phyloP scores from a whole-genome alignment of 768 basidiomycete species.

The Trametes gibbosa region DNA sequence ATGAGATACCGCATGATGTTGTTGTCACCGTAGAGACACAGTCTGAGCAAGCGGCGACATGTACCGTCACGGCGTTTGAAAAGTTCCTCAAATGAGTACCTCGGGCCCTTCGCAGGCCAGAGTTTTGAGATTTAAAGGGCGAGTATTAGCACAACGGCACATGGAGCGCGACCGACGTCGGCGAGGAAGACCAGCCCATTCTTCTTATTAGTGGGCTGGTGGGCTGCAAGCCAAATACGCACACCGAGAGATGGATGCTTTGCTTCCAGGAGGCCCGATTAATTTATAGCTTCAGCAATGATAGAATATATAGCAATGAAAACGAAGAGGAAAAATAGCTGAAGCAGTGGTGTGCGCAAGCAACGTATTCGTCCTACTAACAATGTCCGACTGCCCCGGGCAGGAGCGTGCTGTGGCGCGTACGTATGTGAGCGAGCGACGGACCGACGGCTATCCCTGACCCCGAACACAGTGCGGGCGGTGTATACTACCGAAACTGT shows the following conservation, averaged over 20 bases:
- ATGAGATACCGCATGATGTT: too few species aligned
- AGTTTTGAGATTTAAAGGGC: too few species aligned
- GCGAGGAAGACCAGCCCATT: too few species aligned
- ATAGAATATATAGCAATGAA: slow-evolving; percentile 19
- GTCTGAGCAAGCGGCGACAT: too few species aligned
- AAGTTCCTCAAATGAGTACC: too few species aligned
- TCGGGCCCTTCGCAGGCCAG: too few species aligned
- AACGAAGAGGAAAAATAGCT: slow-evolving; percentile 6
- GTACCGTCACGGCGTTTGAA: too few species aligned
- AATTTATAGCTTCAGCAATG: slow-evolving; percentile 21
- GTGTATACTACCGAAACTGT: slow-evolving; percentile 18
- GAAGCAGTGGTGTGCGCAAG: slow-evolving; percentile 10
- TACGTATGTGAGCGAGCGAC: background rate
- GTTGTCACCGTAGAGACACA: too few species aligned
- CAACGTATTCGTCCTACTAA: slow-evolving; percentile 16
- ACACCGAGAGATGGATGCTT: background rate
- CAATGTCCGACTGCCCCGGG: slow-evolving; percentile 12
- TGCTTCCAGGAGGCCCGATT: slow-evolving; percentile 10
- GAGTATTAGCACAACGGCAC: too few species aligned
- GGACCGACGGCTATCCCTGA: background rate
- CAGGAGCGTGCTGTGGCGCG: background rate
- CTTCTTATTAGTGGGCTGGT: too few species aligned
- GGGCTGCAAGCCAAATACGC: background rate
- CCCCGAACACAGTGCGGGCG: slow-evolving; percentile 6
- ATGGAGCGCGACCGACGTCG: too few species aligned